Percentiles rank a stretch among this genome's conserved stretches.
Evolutionary conservation across 495 filamentous ascomycete genomes (phyloP).

Genomic region (Poronia punctata): DNA sequence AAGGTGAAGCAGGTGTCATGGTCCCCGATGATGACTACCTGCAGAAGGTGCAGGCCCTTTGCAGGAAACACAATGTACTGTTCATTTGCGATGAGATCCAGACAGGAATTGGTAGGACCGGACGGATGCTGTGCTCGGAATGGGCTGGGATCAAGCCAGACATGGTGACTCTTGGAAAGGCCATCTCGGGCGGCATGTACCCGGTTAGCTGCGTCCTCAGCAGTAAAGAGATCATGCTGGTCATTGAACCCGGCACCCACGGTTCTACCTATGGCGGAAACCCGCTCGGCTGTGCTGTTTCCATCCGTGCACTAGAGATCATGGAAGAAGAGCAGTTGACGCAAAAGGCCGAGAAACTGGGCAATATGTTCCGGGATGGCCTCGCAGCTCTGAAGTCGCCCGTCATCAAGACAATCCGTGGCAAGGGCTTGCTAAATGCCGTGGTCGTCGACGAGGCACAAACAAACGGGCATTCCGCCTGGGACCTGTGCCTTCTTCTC

Average conservation of each 20-base stretch:
- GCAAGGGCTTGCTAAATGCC: conserved; percentile 92
- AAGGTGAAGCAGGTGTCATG: conserved; percentile 95
- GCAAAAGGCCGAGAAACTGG: conserved; percentile 70
- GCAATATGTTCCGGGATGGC: conserved; percentile 76
- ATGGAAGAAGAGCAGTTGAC: conserved; percentile 87
- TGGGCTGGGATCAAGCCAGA: conserved; percentile 96
- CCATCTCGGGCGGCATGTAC: conserved; percentile 97
- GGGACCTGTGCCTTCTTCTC: conserved; percentile 93
- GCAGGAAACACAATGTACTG: conserved; percentile 88
- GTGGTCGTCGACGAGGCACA: conserved; percentile 92
- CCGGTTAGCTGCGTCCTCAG: conserved; percentile 91
- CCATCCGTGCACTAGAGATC: conserved; percentile 91
- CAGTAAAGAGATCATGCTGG: conserved; percentile 89
- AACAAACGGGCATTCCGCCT: conserved; percentile 80
- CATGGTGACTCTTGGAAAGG: conserved; percentile 90
- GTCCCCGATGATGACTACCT: conserved; percentile 92
- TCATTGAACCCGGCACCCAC: conserved; percentile 94
- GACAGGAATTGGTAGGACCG: conserved; percentile 91
- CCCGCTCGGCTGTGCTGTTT: conserved; percentile 92
- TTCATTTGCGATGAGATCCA: conserved; percentile 99
- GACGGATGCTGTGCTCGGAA: conserved; percentile 85
- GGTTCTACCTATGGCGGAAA: conserved; percentile 97
- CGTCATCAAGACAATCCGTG: conserved; percentile 75
- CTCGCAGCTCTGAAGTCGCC: conserved; percentile 63
- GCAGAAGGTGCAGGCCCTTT: conserved; percentile 69